Conservation (phyloP, 1,284 basidiomycete genomes). For the Gymnopus androsaceus region DNA sequence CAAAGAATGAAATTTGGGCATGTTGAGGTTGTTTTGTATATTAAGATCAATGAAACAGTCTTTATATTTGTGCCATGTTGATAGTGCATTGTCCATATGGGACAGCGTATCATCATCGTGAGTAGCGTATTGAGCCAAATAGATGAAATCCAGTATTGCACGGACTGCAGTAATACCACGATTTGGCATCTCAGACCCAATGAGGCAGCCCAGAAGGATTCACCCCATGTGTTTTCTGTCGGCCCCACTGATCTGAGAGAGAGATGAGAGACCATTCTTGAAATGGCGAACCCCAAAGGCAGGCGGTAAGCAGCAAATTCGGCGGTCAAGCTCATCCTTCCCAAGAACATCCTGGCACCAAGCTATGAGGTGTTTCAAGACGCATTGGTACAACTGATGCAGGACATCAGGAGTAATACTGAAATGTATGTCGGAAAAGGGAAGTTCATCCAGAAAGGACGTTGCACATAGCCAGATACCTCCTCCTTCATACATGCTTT, state of each 20-base stretch:
- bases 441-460: constrained; percentile 41
- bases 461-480: too few relatives aligned
- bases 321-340: neutral
- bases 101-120: constrained; percentile 25
- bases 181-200: neutral
- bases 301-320: neutral
- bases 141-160: constrained; percentile 27
- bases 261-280: constrained; percentile 24
- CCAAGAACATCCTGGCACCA: constrained; percentile 29
- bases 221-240: constrained; percentile 24
- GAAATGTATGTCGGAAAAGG: constrained; percentile 33
- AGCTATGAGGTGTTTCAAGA: constrained; percentile 32
- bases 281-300: constrained; percentile 28
- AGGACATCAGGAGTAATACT: constrained; percentile 44
- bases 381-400: constrained; percentile 40
- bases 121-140: constrained; percentile 25
- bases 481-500: constrained; percentile 21
- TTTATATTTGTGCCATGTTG: constrained; percentile 29
- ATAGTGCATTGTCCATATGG: constrained; percentile 22
- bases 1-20: too few relatives aligned
- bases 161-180: constrained; percentile 15
- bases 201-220: constrained; percentile 19
- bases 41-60: constrained; percentile 27
- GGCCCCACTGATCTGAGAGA: too few relatives aligned
- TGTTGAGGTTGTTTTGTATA: too few relatives aligned